Base-by-base conservation (phyloP, 2,329 filamentous ascomycete genomes). In the Paramyrothecium sp. region DNA sequence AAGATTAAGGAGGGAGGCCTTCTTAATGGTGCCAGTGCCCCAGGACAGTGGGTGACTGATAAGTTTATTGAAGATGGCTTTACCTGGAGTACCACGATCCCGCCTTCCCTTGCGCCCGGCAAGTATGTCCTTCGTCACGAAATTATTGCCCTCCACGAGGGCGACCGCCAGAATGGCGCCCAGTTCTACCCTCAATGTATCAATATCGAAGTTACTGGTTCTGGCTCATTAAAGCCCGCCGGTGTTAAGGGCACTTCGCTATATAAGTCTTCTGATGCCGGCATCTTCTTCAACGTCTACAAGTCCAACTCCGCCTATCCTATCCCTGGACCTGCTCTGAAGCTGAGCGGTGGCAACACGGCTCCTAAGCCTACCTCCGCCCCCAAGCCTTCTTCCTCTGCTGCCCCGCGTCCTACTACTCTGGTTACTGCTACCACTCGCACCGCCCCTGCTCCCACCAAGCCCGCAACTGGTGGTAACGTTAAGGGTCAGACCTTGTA, bases 1-100 rank as follows among this genome's bases (percentile, higher is more conserved):
- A 89, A 89, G 79, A 87, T 89, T 57, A 78, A 81, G 41, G 78
- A 79, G 56, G 75, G 69, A 34, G 87, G 86, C 11, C 51, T 53
- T 53, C 26, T 53, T 20, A 30, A 53, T 19, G 51, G 51, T 20
- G 33, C 51, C 57, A 75, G 20, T 30, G 51, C 51, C 33, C 51
- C 51, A 2, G 51, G 51, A 4, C 23, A 55, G 10, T 78, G 75
- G 75, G 70, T 68, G 1, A 61, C 73, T 4, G 69, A 71, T 57
- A 67, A 78, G 1, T 69, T 84, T 56, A 78, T 82, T 61, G 63
- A 71, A 49, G 68, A 70, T 74, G 60, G 62, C 22, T 69, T 68
- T 56, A 67, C 64, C 12, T 71, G 69, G 69, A 65, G 65, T 2
- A 59, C 73, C 30, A 70, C 71, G 19, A 69, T 77, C 11, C 74